Evolutionary conservation across 1,284 basidiomycete genomes (phyloP), one percentile per base, ranked within the genome.

Genomic region (Apiotrichum gracile): DNA sequence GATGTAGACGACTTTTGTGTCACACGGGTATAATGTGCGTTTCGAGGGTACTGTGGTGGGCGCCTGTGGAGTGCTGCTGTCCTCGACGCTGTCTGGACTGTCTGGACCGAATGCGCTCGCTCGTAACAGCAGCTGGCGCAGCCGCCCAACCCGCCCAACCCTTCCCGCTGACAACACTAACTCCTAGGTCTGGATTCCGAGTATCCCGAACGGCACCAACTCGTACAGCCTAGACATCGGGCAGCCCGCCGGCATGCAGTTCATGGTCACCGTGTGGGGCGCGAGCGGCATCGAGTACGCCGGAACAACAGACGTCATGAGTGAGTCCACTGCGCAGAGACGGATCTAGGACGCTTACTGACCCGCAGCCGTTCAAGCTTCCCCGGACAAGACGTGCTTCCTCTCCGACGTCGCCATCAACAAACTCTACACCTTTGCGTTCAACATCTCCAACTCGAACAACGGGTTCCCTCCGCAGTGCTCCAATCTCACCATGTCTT

Each of bases 251-350:
- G 69, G 69, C 10, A 34, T 67, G 43, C 62, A 66, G 41, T 74
- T 66, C 44, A 47, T 74, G 51, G 51, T 72, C 14, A 74, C 72
- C 1, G 63, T 74, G 52, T 74, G 72, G 72, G 72, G 72, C 25
- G 54, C 56, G 9, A 67, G 68, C 26, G 72, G 72, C 7, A 71
- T 74, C 43, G 54, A 58, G 31, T 67, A 62, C 43, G 72, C 72
- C 0, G 72, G 66, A 3, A 71, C 72, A 10, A 72, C 68, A 9
- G 69, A 72, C 46, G 64, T 74, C 3, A 34, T 67, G 49, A 72
- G 70, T 74, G 50, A 59, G 71, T 66, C 4, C 5, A 24, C 35
- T 31, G 12, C 8, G 17, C 19, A 16, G 10, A 24, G 27, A 21
- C 21, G 10, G 22, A 21, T 25, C 22, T 26, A 10, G 12, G 29